Evolutionary conservation across 176 grass and related monocot species (phyloP), one percentile per base, ranked within the genome.

Genomic region (Stipa capillata): DNA sequence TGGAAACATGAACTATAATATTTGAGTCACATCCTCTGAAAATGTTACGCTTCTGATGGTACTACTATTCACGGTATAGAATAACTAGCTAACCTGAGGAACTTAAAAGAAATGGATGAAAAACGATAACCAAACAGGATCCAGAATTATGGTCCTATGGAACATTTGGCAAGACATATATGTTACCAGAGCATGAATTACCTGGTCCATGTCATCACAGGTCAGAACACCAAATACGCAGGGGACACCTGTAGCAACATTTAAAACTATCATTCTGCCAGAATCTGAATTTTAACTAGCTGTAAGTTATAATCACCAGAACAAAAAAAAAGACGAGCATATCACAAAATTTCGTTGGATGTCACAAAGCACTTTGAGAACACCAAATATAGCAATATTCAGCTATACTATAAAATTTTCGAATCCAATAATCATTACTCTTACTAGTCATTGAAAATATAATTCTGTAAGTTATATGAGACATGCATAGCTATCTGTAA

Each of bases 131-230:
- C 18, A 84, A 73, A 60, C 34, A 80, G 1, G 58, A 42, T 67
- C 3, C 28, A 67, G 7, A 44, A 8, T 18, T 32, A 36, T 69
- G 40, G 13, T 44, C 41, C 5, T 9, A 45, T 12, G 6, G 7
- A 52, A 36, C 0, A 68, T 61, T 61, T 31, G 4, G 55, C 28
- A 84, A 75, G 15, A 43, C 20, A 53, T n/a, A 56, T 49, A 88
- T n/a, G 44, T 54, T 61, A 75, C 0, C 4, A 12, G 69, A 70
- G 24, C 28, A 77, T 68, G 1, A 76, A 78, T 74, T 89, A 94
- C 96, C 96, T 99, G 96, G 15, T 99, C 96, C 96, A 99, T 99
- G 75, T 99, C 92, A 89, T 99, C 96, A 65, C 96, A 99, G 9
- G 96, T 99, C 65, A 99, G 71, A 77, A 99, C 92, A 89, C 90